Conservation (phyloP, 495 filamentous ascomycete species). For the Penicillium fimorum region DNA sequence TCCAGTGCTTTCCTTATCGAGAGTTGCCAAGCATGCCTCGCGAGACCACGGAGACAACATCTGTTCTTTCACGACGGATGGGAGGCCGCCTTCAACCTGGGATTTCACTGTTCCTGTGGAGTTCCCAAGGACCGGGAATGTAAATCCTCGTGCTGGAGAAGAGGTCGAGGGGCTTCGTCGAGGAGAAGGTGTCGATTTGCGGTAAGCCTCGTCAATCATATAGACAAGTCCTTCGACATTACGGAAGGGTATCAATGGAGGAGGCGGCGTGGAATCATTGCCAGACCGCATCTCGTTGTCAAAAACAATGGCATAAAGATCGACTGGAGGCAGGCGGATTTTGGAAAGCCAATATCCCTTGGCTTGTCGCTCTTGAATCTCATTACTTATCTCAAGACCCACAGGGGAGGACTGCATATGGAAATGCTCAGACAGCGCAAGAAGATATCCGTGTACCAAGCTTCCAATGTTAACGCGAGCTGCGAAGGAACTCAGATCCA, state of each 20-base stretch:
- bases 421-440: slow-evolving; percentile 72
- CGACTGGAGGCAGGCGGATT: slow-evolving; percentile 54
- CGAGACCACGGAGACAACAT: slow-evolving; percentile 76
- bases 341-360: slow-evolving; percentile 73
- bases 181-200: slow-evolving; percentile 53
- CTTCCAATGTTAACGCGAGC: slow-evolving; percentile 76
- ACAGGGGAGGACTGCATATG: slow-evolving; percentile 65
- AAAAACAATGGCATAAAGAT: slow-evolving; percentile 46
- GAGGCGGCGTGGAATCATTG: slow-evolving; percentile 11
- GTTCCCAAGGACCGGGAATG: slow-evolving; percentile 56
- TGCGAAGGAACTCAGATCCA: slow-evolving; percentile 47
- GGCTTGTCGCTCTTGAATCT: slow-evolving; percentile 68
- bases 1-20: slow-evolving; percentile 65
- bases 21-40: slow-evolving; percentile 63
- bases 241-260: slow-evolving; percentile 35
- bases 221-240: slow-evolving; percentile 62
- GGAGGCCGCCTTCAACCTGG: slow-evolving; percentile 37
- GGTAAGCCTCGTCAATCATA: slow-evolving; percentile 67
- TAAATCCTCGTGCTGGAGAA: slow-evolving; percentile 67
- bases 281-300: slow-evolving; percentile 19
- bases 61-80: slow-evolving; percentile 57
- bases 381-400: slow-evolving; percentile 67
- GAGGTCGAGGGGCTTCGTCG: slow-evolving; percentile 66
- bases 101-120: slow-evolving; percentile 23
- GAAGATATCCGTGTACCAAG: slow-evolving; percentile 84